A percentile compares a stretch with the other conserved stretches of the same genome.
phyloP scores from a whole-genome alignment of 2,329 filamentous ascomycete genomes.

The Ophiocordyceps unilateralis region DNA sequence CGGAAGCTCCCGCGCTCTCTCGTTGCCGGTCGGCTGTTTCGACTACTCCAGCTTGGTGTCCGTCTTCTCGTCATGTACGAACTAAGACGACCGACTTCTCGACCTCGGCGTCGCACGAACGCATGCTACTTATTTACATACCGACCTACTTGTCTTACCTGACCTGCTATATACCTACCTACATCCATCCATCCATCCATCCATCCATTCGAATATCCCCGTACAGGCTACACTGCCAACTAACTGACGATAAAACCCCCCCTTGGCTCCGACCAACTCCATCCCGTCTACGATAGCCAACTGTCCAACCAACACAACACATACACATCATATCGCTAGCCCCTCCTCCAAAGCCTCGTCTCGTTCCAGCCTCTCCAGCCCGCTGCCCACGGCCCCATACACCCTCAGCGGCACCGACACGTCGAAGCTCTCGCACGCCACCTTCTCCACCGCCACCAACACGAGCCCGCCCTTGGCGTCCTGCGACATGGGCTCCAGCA shows the following conservation, averaged over 20 bases:
- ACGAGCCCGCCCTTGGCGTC: conserved; percentile 63
- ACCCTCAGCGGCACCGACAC: conserved; percentile 71
- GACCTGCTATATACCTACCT: too few relatives aligned
- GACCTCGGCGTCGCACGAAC: too few relatives aligned
- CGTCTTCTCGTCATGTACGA: too few relatives aligned
- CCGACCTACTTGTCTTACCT: too few relatives aligned
- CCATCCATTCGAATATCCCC: not conserved
- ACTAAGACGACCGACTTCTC: too few relatives aligned
- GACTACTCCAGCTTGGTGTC: too few relatives aligned
- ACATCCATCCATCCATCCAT: not conserved
- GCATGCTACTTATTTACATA: too few relatives aligned
- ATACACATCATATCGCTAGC: conserved; percentile 18
- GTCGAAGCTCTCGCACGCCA: conserved; percentile 81
- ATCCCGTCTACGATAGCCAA: too few relatives aligned
- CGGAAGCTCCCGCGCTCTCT: not conserved
- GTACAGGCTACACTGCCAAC: too few relatives aligned
- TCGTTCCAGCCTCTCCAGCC: conserved; percentile 36
- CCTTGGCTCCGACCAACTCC: too few relatives aligned
- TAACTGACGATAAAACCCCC: too few relatives aligned
- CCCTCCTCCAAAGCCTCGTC: conserved; percentile 35
- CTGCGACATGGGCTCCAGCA: conserved; percentile 64
- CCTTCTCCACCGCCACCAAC: conserved; percentile 58
- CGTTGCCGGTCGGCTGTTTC: not conserved
- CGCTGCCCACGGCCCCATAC: conserved; percentile 47
- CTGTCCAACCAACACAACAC: not conserved